Percentiles rank a stretch among this genome's conserved stretches.
Conservation (phyloP, 2,329 filamentous ascomycete genomes). For the Exophiala phaeomuriformis region DNA sequence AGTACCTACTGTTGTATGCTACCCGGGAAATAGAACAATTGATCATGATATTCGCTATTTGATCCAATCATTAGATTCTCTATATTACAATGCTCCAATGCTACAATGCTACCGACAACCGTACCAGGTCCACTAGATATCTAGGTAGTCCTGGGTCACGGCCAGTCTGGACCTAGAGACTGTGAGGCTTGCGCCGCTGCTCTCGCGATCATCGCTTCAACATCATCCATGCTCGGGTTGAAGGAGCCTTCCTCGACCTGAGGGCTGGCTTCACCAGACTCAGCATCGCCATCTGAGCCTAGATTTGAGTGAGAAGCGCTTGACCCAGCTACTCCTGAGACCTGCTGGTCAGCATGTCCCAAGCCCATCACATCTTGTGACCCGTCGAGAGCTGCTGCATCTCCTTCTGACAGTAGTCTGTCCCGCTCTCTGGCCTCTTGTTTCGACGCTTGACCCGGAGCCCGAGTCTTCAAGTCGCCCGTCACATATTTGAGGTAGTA, state of each 20-base stretch:
- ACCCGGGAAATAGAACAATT: too few relatives aligned
- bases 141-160: neutral
- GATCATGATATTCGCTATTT: too few relatives aligned
- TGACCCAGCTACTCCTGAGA: neutral
- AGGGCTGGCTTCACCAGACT: neutral
- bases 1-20: too few relatives aligned
- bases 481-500: conserved; percentile 83
- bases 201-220: conserved; percentile 13
- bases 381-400: conserved; percentile 43
- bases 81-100: too few relatives aligned
- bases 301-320: conserved; percentile 4
- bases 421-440: conserved; percentile 43
- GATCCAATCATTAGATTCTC: too few relatives aligned
- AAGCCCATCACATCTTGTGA: conserved; percentile 44
- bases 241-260: conserved; percentile 8
- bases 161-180: conserved; percentile 3
- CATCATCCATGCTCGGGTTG: conserved; percentile 19
- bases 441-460: conserved; percentile 55
- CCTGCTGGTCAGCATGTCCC: conserved; percentile 5
- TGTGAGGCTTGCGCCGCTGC: conserved; percentile 10
- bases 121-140: too few relatives aligned
- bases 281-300: conserved; percentile 3
- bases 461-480: conserved; percentile 78
- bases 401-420: conserved; percentile 41
- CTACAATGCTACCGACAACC: too few relatives aligned